A percentile compares a stretch with the other conserved stretches of the same genome.
Conservation (phyloP, 495 filamentous ascomycete species). For the Tuber magnatum region DNA sequence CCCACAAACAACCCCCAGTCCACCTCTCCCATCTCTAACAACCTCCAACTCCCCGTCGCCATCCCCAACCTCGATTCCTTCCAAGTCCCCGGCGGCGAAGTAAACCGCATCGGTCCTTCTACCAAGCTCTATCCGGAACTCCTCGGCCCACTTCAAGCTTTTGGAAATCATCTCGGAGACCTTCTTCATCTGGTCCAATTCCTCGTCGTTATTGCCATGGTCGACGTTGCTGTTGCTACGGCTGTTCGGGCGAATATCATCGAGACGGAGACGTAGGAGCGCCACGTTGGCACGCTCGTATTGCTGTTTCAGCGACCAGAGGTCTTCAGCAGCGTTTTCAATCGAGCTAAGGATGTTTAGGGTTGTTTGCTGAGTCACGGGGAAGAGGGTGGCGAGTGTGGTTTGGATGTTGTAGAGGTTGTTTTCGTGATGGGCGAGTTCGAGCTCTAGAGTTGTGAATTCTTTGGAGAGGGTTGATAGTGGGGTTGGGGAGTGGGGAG, state of each 20-base stretch:
- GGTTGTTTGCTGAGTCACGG: slow-evolving; percentile 49
- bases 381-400: slow-evolving; percentile 45
- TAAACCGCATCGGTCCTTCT: neutral
- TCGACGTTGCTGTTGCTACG: neutral
- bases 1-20: neutral
- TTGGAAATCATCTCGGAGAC: neutral
- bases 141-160: neutral
- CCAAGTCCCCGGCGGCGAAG: neutral
- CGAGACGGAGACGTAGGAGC: neutral
- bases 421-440: slow-evolving; percentile 40
- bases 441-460: neutral
- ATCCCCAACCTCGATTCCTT: neutral
- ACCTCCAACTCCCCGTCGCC: neutral
- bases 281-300: neutral
- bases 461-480: neutral
- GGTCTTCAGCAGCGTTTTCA: neutral
- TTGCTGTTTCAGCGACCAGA: neutral
- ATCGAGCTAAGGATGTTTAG: slow-evolving; percentile 19
- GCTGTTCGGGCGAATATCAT: neutral
- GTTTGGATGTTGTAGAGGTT: slow-evolving; percentile 42
- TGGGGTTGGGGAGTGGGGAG: neutral
- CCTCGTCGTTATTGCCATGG: neutral
- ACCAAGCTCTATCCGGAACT: neutral
- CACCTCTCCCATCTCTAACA: neutral
- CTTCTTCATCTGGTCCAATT: neutral